Percentiles rank a stretch among this genome's conserved stretches.
phyloP scores from a whole-genome alignment of 2,329 filamentous ascomycete genomes.

The Coniochaeta hoffmannii region DNA sequence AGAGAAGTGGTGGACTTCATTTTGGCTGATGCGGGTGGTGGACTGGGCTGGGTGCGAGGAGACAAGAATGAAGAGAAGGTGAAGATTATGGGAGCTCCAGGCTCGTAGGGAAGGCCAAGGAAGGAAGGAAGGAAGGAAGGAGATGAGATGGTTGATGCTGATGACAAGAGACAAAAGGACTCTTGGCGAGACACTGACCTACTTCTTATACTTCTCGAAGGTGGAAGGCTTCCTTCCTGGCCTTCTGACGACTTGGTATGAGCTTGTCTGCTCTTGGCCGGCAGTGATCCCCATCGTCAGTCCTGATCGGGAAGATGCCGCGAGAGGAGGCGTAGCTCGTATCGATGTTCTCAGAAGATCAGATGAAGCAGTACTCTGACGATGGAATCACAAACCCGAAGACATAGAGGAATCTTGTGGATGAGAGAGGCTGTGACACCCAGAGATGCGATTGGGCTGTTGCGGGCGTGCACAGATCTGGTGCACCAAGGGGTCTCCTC shows the following conservation, averaged over 20 bases:
- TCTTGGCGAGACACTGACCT: background rate
- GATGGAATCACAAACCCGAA: background rate
- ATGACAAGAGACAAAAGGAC: background rate
- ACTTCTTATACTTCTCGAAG: constrained; percentile 3
- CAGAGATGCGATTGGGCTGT: constrained; percentile 2
- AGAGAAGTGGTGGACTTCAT: constrained; percentile 28
- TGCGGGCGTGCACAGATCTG: background rate
- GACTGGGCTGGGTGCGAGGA: background rate
- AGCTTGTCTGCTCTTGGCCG: constrained; percentile 1
- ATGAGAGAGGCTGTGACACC: background rate
- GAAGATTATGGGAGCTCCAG: constrained; percentile 1
- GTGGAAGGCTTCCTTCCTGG: background rate
- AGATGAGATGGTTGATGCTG: background rate
- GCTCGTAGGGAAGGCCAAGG: background rate
- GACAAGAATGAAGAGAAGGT: background rate
- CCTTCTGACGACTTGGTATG: background rate
- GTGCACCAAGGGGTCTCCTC: background rate
- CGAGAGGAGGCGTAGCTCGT: background rate
- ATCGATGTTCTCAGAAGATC: constrained; percentile 8
- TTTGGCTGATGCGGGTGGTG: constrained; percentile 2
- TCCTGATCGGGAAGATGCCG: background rate
- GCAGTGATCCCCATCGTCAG: background rate
- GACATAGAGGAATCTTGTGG: background rate
- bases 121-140: background rate
- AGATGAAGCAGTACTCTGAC: constrained; percentile 14